phyloP scores from a whole-genome alignment of 2,329 filamentous ascomycete species.

The Parastagonospora nodorum region DNA sequence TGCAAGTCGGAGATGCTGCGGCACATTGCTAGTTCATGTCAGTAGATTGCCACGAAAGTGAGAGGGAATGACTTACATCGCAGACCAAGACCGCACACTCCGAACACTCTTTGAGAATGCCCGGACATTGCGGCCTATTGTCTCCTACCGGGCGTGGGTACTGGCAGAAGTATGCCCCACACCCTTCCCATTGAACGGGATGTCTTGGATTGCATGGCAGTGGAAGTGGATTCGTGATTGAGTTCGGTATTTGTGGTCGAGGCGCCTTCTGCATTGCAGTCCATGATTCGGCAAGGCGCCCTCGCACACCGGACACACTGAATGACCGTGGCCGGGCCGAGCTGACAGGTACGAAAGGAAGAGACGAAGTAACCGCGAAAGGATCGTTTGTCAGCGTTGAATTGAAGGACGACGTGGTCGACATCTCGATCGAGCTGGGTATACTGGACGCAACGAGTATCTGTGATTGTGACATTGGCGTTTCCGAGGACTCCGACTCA shows the following conservation, averaged over 20 bases:
- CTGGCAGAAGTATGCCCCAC: slow-evolving; percentile 50
- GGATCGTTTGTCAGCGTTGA: slow-evolving; percentile 31
- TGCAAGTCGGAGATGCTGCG: slow-evolving; percentile 37
- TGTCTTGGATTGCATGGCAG: slow-evolving; percentile 48
- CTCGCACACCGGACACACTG: slow-evolving; percentile 44
- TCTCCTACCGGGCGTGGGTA: slow-evolving; percentile 46
- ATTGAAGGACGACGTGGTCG: slow-evolving; percentile 31
- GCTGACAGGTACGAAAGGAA: slow-evolving; percentile 40
- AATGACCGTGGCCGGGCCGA: slow-evolving; percentile 45
- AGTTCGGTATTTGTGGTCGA: slow-evolving; percentile 25
- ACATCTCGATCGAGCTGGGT: slow-evolving; percentile 35
- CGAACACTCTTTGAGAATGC: slow-evolving; percentile 44
- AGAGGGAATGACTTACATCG: slow-evolving; percentile 38
- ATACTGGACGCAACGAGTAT: slow-evolving; percentile 31
- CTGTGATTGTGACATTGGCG: slow-evolving; percentile 44
- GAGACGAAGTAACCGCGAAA: slow-evolving; percentile 25
- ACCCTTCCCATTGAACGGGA: slow-evolving; percentile 52
- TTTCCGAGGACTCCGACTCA: slow-evolving; percentile 34
- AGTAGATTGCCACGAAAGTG: slow-evolving; percentile 3
- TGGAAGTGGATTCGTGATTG: slow-evolving; percentile 41
- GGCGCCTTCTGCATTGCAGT: slow-evolving; percentile 20
- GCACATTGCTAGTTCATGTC: slow-evolving; percentile 35
- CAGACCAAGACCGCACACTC: slow-evolving; percentile 49
- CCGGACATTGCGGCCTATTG: slow-evolving; percentile 43
- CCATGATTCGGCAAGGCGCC: slow-evolving; percentile 37